Evolutionary conservation across 768 basidiomycete genomes (phyloP).

Genomic region (Boletus insuetus): DNA sequence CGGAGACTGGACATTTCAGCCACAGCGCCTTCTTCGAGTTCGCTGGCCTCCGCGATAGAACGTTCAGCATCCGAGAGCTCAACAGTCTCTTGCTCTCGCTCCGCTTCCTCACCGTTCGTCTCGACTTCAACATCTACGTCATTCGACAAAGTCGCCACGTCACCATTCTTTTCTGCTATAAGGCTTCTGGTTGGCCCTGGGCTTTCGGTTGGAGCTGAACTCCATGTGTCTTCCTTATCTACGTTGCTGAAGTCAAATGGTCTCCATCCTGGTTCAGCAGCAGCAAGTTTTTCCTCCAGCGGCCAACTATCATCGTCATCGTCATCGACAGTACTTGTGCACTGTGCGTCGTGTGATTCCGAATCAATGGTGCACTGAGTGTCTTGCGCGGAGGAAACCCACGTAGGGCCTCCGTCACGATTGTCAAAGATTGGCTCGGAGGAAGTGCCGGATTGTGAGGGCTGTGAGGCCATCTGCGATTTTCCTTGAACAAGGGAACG

Average conservation of each 20-base stretch:
- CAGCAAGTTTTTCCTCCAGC: conserved; percentile 59
- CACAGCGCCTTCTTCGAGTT: conserved; percentile 41
- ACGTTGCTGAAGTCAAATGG: conserved; percentile 47
- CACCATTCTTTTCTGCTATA: conserved; percentile 9
- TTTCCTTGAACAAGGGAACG: conserved; percentile 23
- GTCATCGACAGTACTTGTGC: conserved; percentile 30
- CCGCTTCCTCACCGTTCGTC: conserved; percentile 7
- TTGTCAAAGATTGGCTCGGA: conserved; percentile 54
- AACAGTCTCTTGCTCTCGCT: conserved; percentile 17
- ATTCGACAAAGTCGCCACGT: not conserved
- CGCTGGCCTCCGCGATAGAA: conserved; percentile 29
- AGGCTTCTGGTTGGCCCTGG: conserved; percentile 35
- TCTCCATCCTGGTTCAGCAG: conserved; percentile 56
- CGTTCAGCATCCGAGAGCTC: conserved; percentile 38
- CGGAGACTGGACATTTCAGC: conserved; percentile 36
- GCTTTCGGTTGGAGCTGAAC: conserved; percentile 60
- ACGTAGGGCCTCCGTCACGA: conserved; percentile 43
- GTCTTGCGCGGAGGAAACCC: conserved; percentile 62
- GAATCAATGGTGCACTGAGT: conserved; percentile 46
- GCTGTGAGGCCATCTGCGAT: conserved; percentile 45
- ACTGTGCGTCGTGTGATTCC: conserved; percentile 28
- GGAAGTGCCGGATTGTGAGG: conserved; percentile 49
- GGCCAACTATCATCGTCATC: conserved; percentile 73
- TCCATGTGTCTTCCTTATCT: conserved; percentile 78
- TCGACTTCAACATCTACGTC: conserved; percentile 14